Base-by-base conservation (phyloP, 208 protist species). In the Eutreptiella sp. region DNA sequence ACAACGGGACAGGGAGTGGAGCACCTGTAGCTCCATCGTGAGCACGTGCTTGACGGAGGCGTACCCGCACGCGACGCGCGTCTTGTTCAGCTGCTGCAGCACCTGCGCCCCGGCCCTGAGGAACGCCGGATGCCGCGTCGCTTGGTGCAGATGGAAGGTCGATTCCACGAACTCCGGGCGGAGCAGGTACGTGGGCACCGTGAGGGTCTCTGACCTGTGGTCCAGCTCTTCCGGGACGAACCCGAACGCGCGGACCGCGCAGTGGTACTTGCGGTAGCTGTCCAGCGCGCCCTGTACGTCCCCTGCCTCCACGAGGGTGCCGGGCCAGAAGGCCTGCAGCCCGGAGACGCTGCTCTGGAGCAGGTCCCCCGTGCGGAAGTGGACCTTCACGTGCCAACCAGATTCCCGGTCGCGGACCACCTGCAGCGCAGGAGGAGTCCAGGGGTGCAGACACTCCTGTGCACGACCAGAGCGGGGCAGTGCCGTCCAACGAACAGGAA, bases 251-350 rank as follows among this genome's bases (percentile, higher is more conserved):
- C 68, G 53, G 70, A 81, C 88, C 0, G 93, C 50, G 4, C 52
- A 38, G 46, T 86, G 72, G 50, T 83, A 75, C n/a, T 69, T 70
- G 57, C 61, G 74, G 14, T 66, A 42, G 3, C 59, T 77, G 3
- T 73, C 46, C 3, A 63, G 50, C 19, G 81, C 87, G 28, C 78
- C 46, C 62, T 55, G 23, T 54, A 77, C 48, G 81, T 95, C 46
- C 11, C 89, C 92, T 3, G 55, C 63, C 16, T 89, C 65, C 0
- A 63, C 46, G 71, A 84, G 75, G 29, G 93, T 72, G 7, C 85
- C 86, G 29, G 87, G 84, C 57, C 85, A 90, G 66, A 95, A 79
- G 28, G 74, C 77, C 47, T 93, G 75, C 3, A 91, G 67, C 5
- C 72, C 75, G 35, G 86, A 69, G 46, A 80, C 83, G 5, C 74